These are phyloP conservation scores for Sanghuangporus weigelae DNA, from an alignment of 1,284 basidiomycete genomes.

Conservation along the genomic window DNA sequence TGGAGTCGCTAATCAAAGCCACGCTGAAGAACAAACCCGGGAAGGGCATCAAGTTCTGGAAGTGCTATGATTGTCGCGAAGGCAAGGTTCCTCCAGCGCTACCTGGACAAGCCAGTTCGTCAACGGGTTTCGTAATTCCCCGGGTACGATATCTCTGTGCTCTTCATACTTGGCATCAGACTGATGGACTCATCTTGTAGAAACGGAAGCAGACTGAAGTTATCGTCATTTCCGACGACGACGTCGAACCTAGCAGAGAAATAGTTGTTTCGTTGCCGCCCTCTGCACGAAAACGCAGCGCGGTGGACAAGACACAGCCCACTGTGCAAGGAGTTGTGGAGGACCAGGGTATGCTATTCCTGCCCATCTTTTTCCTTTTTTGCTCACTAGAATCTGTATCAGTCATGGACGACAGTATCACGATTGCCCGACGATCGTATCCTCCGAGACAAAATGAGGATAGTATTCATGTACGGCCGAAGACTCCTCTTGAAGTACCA, in stretches of 20 bases:
- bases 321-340: background rate
- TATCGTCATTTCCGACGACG: slow-evolving; percentile 6
- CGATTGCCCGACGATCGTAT: background rate
- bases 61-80: background rate
- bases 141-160: background rate
- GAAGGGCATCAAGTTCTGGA: slow-evolving; percentile 10
- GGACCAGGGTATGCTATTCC: background rate
- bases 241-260: background rate
- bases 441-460: background rate
- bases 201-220: background rate
- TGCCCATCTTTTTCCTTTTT: background rate
- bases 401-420: background rate
- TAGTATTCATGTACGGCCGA: background rate
- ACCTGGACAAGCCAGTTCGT: background rate
- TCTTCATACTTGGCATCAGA: background rate
- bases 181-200: background rate
- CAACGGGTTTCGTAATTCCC: background rate
- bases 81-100: background rate
- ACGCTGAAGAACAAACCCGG: slow-evolving; percentile 9
- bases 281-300: background rate
- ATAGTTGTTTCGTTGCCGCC: background rate
- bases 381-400: background rate
- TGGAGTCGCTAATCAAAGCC: slow-evolving; percentile 3
- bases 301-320: background rate
- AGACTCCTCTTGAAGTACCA: background rate